phyloP scores from a whole-genome alignment of 331 rosid species.

The Quercus tomentella region DNA sequence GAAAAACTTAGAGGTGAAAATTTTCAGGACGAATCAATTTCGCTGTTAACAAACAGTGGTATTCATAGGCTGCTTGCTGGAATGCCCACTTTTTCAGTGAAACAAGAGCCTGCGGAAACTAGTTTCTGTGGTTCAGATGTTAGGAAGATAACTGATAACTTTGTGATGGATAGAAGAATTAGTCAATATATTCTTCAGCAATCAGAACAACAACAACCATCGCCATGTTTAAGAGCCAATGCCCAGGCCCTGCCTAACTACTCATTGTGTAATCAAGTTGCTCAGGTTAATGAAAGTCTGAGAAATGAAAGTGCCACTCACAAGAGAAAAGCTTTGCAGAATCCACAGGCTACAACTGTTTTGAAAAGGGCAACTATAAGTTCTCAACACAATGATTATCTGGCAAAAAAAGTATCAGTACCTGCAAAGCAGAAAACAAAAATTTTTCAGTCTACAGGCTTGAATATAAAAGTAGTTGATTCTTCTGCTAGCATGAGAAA shows the following conservation, averaged over 20 bases:
- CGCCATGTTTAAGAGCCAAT: background rate
- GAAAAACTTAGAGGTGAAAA: slow-evolving; percentile 12
- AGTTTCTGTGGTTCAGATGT: slow-evolving; percentile 3
- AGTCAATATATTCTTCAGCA: slow-evolving; percentile 2
- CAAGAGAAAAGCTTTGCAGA: background rate
- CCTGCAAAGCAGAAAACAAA: slow-evolving; percentile 4
- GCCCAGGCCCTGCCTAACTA: background rate
- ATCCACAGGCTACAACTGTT: slow-evolving; percentile 2
- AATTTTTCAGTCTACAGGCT: slow-evolving; percentile 9
- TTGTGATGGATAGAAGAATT: background rate
- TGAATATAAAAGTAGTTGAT: slow-evolving; percentile 7
- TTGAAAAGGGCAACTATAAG: background rate
- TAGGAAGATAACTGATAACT: background rate
- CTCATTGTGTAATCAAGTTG: background rate
- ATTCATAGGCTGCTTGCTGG: slow-evolving; percentile 7
- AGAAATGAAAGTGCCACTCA: slow-evolving; percentile 11
- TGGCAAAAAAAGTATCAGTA: slow-evolving; percentile 4
- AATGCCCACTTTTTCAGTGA: slow-evolving; percentile 14
- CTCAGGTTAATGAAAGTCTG: slow-evolving; percentile 6
- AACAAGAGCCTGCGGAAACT: slow-evolving; percentile 19
- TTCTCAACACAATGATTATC: slow-evolving; percentile 7
- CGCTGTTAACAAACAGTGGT: background rate
- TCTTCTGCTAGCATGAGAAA: background rate
- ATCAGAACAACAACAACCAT: background rate
- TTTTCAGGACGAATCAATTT: slow-evolving; percentile 6